A percentile compares a stretch with the other conserved stretches of the same genome.
phyloP scores from a whole-genome alignment of 106 monocot species.

The Dendrobium nobile region DNA sequence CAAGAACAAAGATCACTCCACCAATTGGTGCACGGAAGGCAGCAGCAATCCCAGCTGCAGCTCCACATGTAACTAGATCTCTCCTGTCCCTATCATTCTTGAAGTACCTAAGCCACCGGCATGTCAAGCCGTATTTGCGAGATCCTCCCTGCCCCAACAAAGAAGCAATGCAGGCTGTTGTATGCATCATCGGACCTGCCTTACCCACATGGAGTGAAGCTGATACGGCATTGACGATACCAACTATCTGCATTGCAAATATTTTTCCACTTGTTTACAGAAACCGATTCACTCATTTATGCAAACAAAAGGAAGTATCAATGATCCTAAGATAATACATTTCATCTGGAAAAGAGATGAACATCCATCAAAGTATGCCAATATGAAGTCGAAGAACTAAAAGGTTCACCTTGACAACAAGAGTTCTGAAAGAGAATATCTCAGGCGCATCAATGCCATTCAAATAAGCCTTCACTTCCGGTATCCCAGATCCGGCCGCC shows the following conservation, averaged over 20 bases:
- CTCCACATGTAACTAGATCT: slow-evolving; percentile 68
- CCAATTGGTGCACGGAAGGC: slow-evolving; percentile 80
- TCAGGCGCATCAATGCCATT: slow-evolving; percentile 76
- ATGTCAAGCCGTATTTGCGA: slow-evolving; percentile 29
- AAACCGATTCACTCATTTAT: no score
- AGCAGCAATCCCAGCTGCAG: slow-evolving; percentile 60
- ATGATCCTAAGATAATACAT: background rate
- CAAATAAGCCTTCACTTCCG: slow-evolving; percentile 76
- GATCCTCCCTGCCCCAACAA: slow-evolving; percentile 55
- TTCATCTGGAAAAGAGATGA: background rate
- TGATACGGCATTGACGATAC: slow-evolving; percentile 47
- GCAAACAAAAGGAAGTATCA: no score
- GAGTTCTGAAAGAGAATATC: slow-evolving; percentile 43
- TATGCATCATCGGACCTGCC: slow-evolving; percentile 78
- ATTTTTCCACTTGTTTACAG: background rate
- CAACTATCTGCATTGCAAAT: slow-evolving; percentile 37
- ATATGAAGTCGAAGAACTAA: background rate
- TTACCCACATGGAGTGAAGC: slow-evolving; percentile 66
- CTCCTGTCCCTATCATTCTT: slow-evolving; percentile 71
- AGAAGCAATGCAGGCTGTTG: slow-evolving; percentile 63
- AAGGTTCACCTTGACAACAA: slow-evolving; percentile 56
- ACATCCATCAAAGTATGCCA: background rate
- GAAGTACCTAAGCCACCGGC: slow-evolving; percentile 59
- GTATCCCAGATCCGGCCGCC: slow-evolving; percentile 74
- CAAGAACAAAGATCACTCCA: slow-evolving; percentile 74